These are phyloP conservation scores for Melanogaster broomeanus DNA, from an alignment of 768 basidiomycete species.

Conservation along the genomic window DNA sequence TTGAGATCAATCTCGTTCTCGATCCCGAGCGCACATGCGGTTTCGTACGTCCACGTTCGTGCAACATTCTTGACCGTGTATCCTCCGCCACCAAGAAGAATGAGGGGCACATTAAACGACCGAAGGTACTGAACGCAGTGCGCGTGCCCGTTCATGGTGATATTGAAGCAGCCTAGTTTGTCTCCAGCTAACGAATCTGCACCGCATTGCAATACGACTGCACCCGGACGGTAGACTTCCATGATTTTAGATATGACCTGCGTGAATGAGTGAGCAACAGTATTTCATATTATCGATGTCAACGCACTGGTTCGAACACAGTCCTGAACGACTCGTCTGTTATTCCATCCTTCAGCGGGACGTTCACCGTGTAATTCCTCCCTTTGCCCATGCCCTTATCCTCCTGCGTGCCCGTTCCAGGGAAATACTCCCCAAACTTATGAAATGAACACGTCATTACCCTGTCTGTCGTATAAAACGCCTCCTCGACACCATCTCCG, in stretches of 20 bases:
- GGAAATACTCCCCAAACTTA: constrained; percentile 88
- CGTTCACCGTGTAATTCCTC: constrained; percentile 87
- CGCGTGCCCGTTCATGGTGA: constrained; percentile 95
- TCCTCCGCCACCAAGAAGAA: constrained; percentile 93
- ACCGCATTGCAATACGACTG: constrained; percentile 91
- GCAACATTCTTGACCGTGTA: constrained; percentile 98
- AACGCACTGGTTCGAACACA: constrained; percentile 88
- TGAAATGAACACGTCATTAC: constrained; percentile 98
- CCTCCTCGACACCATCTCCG: constrained; percentile 98
- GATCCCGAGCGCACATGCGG: constrained; percentile 89
- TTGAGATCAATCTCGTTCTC: constrained; percentile 77
- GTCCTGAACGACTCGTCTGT: constrained; percentile 85
- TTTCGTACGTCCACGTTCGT: constrained; percentile 95
- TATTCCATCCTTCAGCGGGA: constrained; percentile 92
- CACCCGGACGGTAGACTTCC: constrained; percentile 86
- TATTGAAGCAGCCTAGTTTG: constrained; percentile 94
- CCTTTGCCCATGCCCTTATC: constrained; percentile 85
- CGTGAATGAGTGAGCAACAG: background rate
- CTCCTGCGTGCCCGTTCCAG: constrained; percentile 78
- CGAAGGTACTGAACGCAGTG: constrained; percentile 88
- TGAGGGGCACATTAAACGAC: constrained; percentile 79
- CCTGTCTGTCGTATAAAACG: constrained; percentile 95
- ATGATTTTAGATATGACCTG: constrained; percentile 84
- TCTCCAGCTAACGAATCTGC: constrained; percentile 95
- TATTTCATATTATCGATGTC: background rate